These are phyloP conservation scores for Mollisia scopiformis DNA, from an alignment of 2,329 filamentous ascomycete genomes.

Conservation along the genomic window DNA sequence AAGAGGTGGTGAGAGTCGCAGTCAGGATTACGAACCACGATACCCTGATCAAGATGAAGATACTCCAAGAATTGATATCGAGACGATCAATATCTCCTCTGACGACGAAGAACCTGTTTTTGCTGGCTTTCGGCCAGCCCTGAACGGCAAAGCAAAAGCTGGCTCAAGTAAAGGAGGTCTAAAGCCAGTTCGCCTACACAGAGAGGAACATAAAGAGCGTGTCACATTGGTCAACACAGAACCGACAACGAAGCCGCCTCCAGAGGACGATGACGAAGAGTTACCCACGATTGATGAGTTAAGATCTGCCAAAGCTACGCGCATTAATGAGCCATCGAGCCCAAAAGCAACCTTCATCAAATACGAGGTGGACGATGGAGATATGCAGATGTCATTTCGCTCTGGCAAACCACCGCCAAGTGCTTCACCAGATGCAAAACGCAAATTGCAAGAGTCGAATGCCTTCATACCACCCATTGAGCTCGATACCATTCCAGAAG, in stretches of 20 bases:
- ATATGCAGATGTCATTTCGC: not conserved
- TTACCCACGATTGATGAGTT: slow-evolving; percentile 19
- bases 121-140: slow-evolving; percentile 1
- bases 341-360: slow-evolving; percentile 16
- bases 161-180: slow-evolving; percentile 8
- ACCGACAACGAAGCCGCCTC: slow-evolving; percentile 11
- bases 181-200: slow-evolving; percentile 33
- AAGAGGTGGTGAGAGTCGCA: slow-evolving; percentile 7
- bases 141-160: slow-evolving; percentile 18
- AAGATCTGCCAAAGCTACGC: slow-evolving; percentile 8
- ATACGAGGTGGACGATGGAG: slow-evolving; percentile 13
- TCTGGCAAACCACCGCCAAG: not conserved
- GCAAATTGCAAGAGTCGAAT: slow-evolving; percentile 12
- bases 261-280: slow-evolving; percentile 18
- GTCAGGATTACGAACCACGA: slow-evolving; percentile 22
- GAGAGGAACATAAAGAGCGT: slow-evolving; percentile 36
- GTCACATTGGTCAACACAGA: slow-evolving; percentile 33
- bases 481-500: not conserved
- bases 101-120: slow-evolving; percentile 27
- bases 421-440: slow-evolving; percentile 1
- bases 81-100: slow-evolving; percentile 29
- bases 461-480: not conserved
- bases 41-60: slow-evolving; percentile 34
- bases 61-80: slow-evolving; percentile 33
- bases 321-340: not conserved